Evolutionary conservation across 192 early-diverging fungal species (phyloP).

Genomic region (Neocallimastix lanati): DNA sequence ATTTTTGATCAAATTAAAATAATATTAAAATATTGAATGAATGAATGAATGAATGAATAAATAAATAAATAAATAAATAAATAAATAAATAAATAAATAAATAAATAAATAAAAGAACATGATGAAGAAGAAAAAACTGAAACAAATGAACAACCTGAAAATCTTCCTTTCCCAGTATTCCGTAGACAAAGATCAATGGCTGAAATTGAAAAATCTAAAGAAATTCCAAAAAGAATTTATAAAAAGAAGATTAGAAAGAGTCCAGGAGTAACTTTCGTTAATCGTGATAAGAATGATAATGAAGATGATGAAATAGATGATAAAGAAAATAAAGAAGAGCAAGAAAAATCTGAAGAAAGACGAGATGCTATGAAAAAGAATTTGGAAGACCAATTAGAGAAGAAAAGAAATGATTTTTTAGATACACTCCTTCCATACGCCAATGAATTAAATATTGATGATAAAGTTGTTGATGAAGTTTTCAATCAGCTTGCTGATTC

Average conservation of each 20-base stretch:
- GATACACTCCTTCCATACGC: neutral
- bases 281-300: neutral
- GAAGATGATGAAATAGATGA: neutral
- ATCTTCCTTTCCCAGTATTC: neutral
- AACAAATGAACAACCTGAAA: neutral
- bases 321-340: too few species aligned
- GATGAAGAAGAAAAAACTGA: neutral
- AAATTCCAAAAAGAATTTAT: neutral
- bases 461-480: neutral
- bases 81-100: too few species aligned
- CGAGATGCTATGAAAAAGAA: neutral
- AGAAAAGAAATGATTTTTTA: neutral
- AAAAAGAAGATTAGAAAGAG: neutral
- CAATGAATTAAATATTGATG: neutral
- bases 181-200: neutral
- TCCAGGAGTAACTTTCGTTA: neutral
- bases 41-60: too few species aligned
- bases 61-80: too few species aligned
- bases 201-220: neutral
- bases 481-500: neutral
- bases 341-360: neutral
- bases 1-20: too few species aligned
- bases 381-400: neutral
- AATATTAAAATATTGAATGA: too few species aligned
- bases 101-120: too few species aligned